Evolutionary conservation across 108 stramenopile species (phyloP).

Genomic region (Stephanodiscus triporus): DNA sequence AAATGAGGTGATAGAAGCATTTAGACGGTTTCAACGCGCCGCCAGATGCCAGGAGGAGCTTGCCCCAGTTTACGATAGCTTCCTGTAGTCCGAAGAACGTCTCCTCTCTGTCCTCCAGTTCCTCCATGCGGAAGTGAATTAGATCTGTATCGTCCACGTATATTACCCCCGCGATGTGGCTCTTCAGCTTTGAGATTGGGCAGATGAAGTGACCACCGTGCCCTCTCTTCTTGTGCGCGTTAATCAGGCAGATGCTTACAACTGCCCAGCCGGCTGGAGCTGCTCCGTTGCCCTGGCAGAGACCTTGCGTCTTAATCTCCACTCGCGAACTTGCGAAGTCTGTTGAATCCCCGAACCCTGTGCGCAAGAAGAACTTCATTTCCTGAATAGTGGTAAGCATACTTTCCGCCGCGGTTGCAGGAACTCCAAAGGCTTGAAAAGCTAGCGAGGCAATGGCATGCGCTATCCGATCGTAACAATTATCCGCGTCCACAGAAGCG

Average conservation of each 20-base stretch:
- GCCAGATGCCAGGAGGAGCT: not conserved
- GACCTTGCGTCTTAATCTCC: not conserved
- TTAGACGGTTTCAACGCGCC: conserved; percentile 18
- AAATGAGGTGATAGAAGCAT: conserved; percentile 20
- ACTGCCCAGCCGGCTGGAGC: not conserved
- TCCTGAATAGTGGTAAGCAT: not conserved
- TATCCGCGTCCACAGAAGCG: conserved; percentile 10
- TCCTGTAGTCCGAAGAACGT: conserved; percentile 1
- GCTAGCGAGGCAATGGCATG: conserved; percentile 14
- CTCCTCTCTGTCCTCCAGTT: not conserved
- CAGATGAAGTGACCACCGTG: conserved; percentile 3
- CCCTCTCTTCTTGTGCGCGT: conserved; percentile 3
- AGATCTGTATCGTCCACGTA: not conserved
- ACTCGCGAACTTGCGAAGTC: not conserved
- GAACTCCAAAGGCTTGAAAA: conserved; percentile 1
- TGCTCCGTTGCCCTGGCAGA: conserved; percentile 8
- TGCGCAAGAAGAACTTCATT: not conserved
- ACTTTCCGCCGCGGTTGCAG: not conserved
- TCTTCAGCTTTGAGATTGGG: not conserved
- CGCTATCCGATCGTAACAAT: conserved; percentile 1
- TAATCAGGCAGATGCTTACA: not conserved
- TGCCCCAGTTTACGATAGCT: conserved; percentile 1
- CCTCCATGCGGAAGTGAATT: not conserved
- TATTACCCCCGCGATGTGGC: not conserved
- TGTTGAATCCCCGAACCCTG: not conserved